phyloP scores from a whole-genome alignment of 148 eudicot species.

The Talinum fruticosum region DNA sequence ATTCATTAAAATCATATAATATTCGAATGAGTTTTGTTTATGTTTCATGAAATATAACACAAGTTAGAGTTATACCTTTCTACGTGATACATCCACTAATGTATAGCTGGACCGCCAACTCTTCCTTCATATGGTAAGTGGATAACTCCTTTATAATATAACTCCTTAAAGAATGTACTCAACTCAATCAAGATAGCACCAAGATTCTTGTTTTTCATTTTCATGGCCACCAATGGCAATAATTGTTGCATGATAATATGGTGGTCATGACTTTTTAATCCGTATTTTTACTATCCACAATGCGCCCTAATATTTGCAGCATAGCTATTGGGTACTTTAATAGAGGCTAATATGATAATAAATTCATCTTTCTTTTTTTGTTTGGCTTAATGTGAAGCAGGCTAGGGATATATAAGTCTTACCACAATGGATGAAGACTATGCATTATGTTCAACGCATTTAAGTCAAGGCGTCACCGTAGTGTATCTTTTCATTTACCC shows the following conservation, averaged over 20 bases:
- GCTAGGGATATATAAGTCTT: not conserved
- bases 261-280: no score
- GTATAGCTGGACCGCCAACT: not conserved
- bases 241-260: no score
- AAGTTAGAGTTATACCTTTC: not conserved
- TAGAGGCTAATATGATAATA: not conserved
- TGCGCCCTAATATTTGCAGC: conserved; percentile 3
- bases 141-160: not conserved
- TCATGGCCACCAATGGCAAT: not conserved
- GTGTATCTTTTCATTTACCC: no score
- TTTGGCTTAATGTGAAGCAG: not conserved
- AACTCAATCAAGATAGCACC: conserved; percentile 2
- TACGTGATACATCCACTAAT: conserved; percentile 3
- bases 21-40: no score
- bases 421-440: not conserved
- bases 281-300: no score
- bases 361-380: not conserved
- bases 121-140: not conserved
- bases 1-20: not conserved
- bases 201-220: conserved; percentile 11
- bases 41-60: no score
- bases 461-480: no score
- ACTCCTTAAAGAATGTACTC: no score
- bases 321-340: conserved; percentile 1
- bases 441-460: not conserved